Evolutionary conservation across 768 basidiomycete genomes (phyloP).

Genomic region (Podaxis carcinomalis): DNA sequence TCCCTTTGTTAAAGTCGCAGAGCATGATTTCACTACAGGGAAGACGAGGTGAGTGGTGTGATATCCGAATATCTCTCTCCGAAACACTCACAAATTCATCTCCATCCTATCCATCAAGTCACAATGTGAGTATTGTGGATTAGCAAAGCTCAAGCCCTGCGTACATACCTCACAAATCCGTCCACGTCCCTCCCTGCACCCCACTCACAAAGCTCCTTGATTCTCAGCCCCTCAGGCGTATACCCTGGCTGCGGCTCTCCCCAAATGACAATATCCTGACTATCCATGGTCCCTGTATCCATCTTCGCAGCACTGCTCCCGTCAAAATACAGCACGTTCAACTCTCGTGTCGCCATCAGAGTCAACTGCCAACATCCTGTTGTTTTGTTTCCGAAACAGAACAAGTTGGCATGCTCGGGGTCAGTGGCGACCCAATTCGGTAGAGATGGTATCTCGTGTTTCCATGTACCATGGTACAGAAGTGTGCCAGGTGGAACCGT

Average conservation of each 20-base stretch:
- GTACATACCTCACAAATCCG: neutral
- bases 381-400: neutral
- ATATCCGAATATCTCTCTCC: neutral
- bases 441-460: neutral
- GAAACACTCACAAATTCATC: neutral
- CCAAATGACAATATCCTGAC: conserved; percentile 44
- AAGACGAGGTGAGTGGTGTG: neutral
- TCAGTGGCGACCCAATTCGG: conserved; percentile 8
- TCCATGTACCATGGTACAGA: neutral
- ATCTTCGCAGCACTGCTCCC: conserved; percentile 45
- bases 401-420: conserved; percentile 4
- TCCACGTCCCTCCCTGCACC: neutral
- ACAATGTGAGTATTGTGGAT: neutral
- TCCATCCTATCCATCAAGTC: neutral
- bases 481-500: neutral
- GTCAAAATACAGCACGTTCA: conserved; percentile 50
- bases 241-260: conserved; percentile 23
- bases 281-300: conserved; percentile 36
- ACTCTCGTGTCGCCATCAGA: conserved; percentile 29
- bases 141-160: neutral
- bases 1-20: neutral
- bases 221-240: conserved; percentile 31
- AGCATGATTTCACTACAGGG: neutral
- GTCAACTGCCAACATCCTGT: conserved; percentile 39
- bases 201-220: neutral